Percentiles rank a stretch among this genome's conserved stretches.
These are phyloP conservation scores for Podosphaera aphanis DNA, from an alignment of 2,329 filamentous ascomycete species.

Conservation along the genomic window DNA sequence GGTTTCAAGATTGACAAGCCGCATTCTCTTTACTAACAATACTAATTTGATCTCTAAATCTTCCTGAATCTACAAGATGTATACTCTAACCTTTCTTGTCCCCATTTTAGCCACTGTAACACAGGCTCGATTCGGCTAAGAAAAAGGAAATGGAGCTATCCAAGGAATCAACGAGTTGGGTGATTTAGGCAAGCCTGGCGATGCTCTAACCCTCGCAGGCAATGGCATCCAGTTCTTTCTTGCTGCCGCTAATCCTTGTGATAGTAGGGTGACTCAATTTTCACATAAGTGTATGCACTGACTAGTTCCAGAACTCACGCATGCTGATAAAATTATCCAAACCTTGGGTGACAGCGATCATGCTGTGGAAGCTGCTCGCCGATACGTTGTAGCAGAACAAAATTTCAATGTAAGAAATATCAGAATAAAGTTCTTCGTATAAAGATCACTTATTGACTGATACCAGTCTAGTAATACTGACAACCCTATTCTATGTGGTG, in stretches of 20 bases:
- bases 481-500: constrained; percentile 38
- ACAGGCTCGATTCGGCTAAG: constrained; percentile 31
- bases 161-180: constrained; percentile 28
- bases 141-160: constrained; percentile 28
- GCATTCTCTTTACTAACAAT: too few species aligned
- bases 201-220: constrained; percentile 39
- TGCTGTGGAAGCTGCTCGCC: constrained; percentile 36
- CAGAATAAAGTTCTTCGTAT: not conserved
- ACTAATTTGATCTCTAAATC: too few species aligned
- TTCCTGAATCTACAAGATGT: too few species aligned
- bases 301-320: constrained; percentile 23
- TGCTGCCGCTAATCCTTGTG: constrained; percentile 40
- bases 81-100: constrained; percentile 10
- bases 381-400: constrained; percentile 43
- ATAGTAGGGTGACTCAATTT: constrained; percentile 18
- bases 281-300: not conserved
- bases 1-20: too few species aligned
- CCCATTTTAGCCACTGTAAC: constrained; percentile 9
- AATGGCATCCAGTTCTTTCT: constrained; percentile 36
- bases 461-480: constrained; percentile 28
- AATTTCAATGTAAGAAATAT: constrained; percentile 33
- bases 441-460: not conserved
- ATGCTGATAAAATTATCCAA: constrained; percentile 39
- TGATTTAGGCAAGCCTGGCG: constrained; percentile 31
- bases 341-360: constrained; percentile 34